Conservation (phyloP, 2,329 filamentous ascomycete genomes). For the Phialophora macrospora region DNA sequence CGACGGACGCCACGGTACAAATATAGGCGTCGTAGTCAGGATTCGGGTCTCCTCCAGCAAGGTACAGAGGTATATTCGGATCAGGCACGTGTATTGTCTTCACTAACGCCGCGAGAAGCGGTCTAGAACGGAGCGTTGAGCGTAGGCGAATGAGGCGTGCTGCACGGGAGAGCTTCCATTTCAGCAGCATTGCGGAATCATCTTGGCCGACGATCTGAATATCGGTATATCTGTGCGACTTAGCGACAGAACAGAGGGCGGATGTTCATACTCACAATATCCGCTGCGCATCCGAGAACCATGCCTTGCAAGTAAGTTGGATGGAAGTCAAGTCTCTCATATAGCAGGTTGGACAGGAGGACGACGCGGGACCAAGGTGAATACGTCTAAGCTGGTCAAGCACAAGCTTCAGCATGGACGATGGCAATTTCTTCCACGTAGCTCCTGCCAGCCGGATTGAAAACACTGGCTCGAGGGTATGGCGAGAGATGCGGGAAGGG, state of each 20-base stretch:
- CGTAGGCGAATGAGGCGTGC: conserved; percentile 60
- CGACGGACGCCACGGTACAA: conserved; percentile 59
- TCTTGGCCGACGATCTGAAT: conserved; percentile 57
- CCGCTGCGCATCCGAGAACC: conserved; percentile 58
- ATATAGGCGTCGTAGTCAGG: conserved; percentile 55
- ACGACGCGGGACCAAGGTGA: conserved; percentile 48
- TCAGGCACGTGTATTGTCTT: conserved; percentile 59
- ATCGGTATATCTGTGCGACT: conserved; percentile 52
- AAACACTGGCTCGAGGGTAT: conserved; percentile 2
- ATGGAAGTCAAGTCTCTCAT: conserved; percentile 60
- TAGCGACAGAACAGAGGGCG: conserved; percentile 1
- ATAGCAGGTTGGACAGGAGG: conserved; percentile 59
- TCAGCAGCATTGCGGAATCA: conserved; percentile 52
- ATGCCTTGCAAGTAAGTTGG: conserved; percentile 60
- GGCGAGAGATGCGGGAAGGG: neutral
- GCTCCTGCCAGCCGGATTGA: neutral
- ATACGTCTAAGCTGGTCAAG: conserved; percentile 56
- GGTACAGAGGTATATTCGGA: conserved; percentile 48
- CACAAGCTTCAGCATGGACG: conserved; percentile 61
- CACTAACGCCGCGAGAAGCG: conserved; percentile 58
- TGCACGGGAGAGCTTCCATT: conserved; percentile 55
- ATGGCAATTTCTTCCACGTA: conserved; percentile 52
- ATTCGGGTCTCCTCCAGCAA: conserved; percentile 45
- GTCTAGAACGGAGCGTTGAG: conserved; percentile 58
- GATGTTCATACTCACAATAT: conserved; percentile 52